These are phyloP conservation scores for Moesziomyces sp. DNA, from an alignment of 1,284 basidiomycete genomes.

Conservation along the genomic window DNA sequence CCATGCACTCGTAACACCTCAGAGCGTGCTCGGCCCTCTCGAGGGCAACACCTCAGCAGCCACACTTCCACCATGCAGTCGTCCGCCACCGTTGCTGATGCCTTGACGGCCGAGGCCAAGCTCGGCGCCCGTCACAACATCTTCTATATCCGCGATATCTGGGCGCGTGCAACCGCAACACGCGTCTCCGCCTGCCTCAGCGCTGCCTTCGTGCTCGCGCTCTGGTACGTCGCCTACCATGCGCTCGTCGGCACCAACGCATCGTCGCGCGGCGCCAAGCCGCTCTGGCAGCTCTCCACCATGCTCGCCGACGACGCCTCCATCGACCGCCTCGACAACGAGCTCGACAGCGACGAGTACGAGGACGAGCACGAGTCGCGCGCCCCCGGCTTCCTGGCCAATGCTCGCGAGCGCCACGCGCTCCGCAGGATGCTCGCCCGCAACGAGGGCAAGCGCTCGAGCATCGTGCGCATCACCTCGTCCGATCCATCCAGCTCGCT, in stretches of 20 bases:
- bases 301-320: constrained; percentile 16
- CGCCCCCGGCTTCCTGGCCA: constrained; percentile 23
- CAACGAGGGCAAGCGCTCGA: constrained; percentile 24
- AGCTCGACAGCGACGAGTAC: constrained; percentile 47
- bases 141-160: constrained; percentile 17
- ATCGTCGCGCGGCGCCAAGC: constrained; percentile 4
- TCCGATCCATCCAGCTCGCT: constrained; percentile 59
- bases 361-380: constrained; percentile 40
- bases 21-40: too few species aligned
- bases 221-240: constrained; percentile 8
- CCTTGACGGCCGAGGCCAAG: constrained; percentile 2
- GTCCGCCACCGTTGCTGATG: background rate
- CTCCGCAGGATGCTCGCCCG: constrained; percentile 21
- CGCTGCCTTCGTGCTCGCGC: background rate
- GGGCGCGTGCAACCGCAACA: constrained; percentile 15
- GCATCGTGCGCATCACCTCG: constrained; percentile 53
- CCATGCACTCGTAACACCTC: too few species aligned
- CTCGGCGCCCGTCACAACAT: constrained; percentile 21
- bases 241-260: background rate
- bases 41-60: too few species aligned
- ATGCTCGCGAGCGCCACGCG: constrained; percentile 30
- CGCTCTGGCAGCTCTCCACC: constrained; percentile 22
- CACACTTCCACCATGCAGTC: constrained; percentile 4
- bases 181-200: constrained; percentile 14
- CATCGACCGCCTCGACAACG: constrained; percentile 16